A percentile compares a stretch with the other conserved stretches of the same genome.
phyloP scores from a whole-genome alignment of 768 basidiomycete genomes.

The Rhodotorula paludigena region DNA sequence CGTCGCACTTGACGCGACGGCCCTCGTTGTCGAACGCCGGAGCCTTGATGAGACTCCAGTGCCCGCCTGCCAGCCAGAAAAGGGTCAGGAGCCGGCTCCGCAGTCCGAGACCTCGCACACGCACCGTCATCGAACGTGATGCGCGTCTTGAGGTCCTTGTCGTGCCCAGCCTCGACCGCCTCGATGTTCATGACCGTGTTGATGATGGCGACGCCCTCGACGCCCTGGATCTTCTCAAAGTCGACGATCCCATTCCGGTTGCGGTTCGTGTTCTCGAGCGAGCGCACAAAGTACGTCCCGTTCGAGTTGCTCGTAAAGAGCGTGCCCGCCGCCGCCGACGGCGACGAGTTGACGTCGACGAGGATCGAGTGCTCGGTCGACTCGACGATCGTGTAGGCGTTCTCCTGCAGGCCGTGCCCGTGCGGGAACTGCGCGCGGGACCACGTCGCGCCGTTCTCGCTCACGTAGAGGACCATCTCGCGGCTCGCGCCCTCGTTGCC shows the following conservation, averaged over 20 bases:
- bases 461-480: conserved; percentile 80
- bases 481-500: conserved; percentile 3
- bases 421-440: conserved; percentile 89
- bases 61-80: conserved; percentile 52
- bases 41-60: conserved; percentile 68
- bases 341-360: conserved; percentile 77
- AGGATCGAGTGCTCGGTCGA: conserved; percentile 87
- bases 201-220: conserved; percentile 80
- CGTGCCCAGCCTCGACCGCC: conserved; percentile 69
- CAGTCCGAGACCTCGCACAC: background rate
- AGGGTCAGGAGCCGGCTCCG: background rate
- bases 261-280: conserved; percentile 84
- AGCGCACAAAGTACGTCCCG: conserved; percentile 89
- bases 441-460: conserved; percentile 77
- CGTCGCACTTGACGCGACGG: conserved; percentile 60
- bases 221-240: conserved; percentile 77
- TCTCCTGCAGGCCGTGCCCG: conserved; percentile 63
- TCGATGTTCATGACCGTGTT: conserved; percentile 79
- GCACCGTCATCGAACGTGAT: conserved; percentile 86
- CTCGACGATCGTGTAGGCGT: conserved; percentile 94
- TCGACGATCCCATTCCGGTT: conserved; percentile 86
- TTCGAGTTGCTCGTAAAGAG: conserved; percentile 90
- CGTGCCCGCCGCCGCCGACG: conserved; percentile 65
- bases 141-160: conserved; percentile 68
- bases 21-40: conserved; percentile 60